These are phyloP conservation scores for Telfairia occidentalis DNA, from an alignment of 331 rosid species.

Conservation along the genomic window DNA sequence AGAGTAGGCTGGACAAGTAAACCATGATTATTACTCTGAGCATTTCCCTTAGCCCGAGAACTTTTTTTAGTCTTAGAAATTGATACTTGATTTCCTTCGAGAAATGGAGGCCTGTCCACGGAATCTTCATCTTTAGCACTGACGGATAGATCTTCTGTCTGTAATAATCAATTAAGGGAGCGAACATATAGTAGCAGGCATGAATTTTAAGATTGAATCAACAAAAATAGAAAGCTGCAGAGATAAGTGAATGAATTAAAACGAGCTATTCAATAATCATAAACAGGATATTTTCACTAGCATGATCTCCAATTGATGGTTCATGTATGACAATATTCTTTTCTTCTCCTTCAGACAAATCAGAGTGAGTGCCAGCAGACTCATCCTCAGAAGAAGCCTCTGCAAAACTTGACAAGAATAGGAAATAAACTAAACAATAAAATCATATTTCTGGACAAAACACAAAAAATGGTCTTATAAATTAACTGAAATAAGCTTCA, in stretches of 20 bases:
- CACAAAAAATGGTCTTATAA: background rate
- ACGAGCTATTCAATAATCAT: slow-evolving; percentile 1
- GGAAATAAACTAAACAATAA: background rate
- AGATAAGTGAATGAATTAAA: background rate
- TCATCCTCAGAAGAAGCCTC: slow-evolving; percentile 49
- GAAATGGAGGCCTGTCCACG: slow-evolving; percentile 22
- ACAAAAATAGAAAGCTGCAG: background rate
- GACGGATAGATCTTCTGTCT: slow-evolving; percentile 30
- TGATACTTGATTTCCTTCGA: slow-evolving; percentile 11
- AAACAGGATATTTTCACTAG: slow-evolving; percentile 29
- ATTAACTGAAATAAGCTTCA: background rate
- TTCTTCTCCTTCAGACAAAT: slow-evolving; percentile 42
- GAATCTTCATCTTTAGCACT: slow-evolving; percentile 24
- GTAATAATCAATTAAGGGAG: slow-evolving; percentile 36
- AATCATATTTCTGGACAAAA: background rate
- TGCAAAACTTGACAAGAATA: slow-evolving; percentile 42
- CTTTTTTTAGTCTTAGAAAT: slow-evolving; percentile 13
- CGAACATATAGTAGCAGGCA: slow-evolving; percentile 1
- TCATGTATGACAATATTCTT: slow-evolving; percentile 24
- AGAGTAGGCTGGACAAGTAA: slow-evolving; percentile 69
- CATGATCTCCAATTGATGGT: slow-evolving; percentile 20
- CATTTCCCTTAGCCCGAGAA: slow-evolving; percentile 16
- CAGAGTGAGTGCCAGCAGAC: slow-evolving; percentile 35
- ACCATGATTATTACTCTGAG: slow-evolving; percentile 18
- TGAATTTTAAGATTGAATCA: background rate